Percentiles rank a stretch among this genome's conserved stretches.
These are phyloP conservation scores for Citeromyces matritensis DNA, from an alignment of 805 yeast species.

Conservation along the genomic window DNA sequence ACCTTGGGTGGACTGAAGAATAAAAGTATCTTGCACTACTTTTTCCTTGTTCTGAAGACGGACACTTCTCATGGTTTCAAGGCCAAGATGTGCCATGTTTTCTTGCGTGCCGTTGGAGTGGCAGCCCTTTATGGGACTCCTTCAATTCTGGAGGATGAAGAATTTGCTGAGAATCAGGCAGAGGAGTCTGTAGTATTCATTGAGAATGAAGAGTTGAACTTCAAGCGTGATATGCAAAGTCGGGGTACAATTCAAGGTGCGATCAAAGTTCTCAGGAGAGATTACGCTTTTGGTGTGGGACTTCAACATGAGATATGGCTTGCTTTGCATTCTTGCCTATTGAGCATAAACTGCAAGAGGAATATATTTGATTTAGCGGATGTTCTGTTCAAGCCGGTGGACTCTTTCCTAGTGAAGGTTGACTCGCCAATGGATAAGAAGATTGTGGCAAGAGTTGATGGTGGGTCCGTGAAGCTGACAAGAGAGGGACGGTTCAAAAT, in stretches of 20 bases:
- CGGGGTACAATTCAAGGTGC: conserved; percentile 53
- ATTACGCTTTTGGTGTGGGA: conserved; percentile 39
- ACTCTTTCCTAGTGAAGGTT: conserved; percentile 45
- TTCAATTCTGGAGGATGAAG: conserved; percentile 49
- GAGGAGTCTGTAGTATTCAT: conserved; percentile 3
- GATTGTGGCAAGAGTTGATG: conserved; percentile 45
- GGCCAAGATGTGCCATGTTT: conserved; percentile 25
- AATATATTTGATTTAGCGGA: conserved; percentile 48
- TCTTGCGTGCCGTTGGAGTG: conserved; percentile 40
- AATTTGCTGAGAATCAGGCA: conserved; percentile 18
- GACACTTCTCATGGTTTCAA: conserved; percentile 42
- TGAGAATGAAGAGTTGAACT: conserved; percentile 8
- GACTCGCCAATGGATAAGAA: conserved; percentile 56
- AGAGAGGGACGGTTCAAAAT: conserved; percentile 45
- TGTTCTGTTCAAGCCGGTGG: conserved; percentile 47
- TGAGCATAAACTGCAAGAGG: conserved; percentile 46
- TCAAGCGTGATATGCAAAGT: conserved; percentile 49
- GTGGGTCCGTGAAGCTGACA: conserved; percentile 23
- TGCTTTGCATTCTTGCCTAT: conserved; percentile 42
- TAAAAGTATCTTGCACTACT: conserved; percentile 39
- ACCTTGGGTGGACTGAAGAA: conserved; percentile 68
- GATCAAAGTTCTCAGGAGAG: conserved; percentile 46
- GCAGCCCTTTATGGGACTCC: conserved; percentile 55
- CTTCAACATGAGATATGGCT: conserved; percentile 54
- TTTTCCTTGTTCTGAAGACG: conserved; percentile 38